These are phyloP conservation scores for Talaromyces marneffei DNA, from an alignment of 2,329 filamentous ascomycete genomes.

Conservation along the genomic window DNA sequence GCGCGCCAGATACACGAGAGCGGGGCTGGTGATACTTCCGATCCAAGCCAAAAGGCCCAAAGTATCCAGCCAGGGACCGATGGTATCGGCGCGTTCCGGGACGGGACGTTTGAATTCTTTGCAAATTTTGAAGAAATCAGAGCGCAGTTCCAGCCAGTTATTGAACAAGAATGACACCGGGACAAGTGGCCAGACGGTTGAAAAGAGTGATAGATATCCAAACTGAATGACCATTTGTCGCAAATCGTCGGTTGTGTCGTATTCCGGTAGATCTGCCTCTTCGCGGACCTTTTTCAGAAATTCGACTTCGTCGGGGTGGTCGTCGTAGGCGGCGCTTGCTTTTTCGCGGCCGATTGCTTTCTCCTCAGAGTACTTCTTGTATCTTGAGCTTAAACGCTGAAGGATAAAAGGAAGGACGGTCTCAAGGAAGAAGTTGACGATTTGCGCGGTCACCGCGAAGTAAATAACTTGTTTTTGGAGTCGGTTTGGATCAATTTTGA, in stretches of 20 bases:
- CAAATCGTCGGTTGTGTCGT: conserved; percentile 86
- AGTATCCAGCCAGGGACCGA: conserved; percentile 88
- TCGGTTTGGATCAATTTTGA: conserved; percentile 76
- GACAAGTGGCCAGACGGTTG: conserved; percentile 87
- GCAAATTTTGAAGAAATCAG: conserved; percentile 93
- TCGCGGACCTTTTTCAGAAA: conserved; percentile 80
- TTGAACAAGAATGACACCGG: conserved; percentile 86
- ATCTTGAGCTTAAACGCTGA: conserved; percentile 70
- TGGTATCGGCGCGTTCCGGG: conserved; percentile 85
- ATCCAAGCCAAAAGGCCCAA: conserved; percentile 89
- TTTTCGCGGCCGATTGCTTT: conserved; percentile 20
- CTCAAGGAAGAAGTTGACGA: conserved; percentile 83
- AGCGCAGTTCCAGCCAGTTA: conserved; percentile 92
- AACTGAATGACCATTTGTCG: conserved; percentile 90
- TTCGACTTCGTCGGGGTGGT: conserved; percentile 69
- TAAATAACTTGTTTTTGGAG: conserved; percentile 92
- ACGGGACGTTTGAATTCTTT: conserved; percentile 82
- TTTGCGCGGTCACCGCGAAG: conserved; percentile 90
- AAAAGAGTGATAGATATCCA: conserved; percentile 88
- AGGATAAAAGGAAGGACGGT: conserved; percentile 81
- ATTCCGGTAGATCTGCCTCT: conserved; percentile 77
- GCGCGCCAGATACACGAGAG: conserved; percentile 84
- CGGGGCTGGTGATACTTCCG: conserved; percentile 80
- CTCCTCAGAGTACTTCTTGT: conserved; percentile 39
- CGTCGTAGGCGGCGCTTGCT: conserved; percentile 42